phyloP scores from a whole-genome alignment of 1,284 basidiomycete genomes.

The Puccinia novopanici region DNA sequence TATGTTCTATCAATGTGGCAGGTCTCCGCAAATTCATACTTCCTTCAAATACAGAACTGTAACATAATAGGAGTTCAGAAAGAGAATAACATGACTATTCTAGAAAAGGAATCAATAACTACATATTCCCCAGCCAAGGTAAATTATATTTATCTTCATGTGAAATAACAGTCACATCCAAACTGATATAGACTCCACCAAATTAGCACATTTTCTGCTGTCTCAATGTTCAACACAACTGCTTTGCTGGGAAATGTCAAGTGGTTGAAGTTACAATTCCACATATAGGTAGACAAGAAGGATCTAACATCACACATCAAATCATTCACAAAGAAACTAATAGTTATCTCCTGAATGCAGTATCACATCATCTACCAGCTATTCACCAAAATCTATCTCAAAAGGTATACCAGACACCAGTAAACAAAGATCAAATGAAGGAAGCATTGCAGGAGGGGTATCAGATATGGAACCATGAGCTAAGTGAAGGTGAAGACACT shows the following conservation, averaged over 20 bases:
- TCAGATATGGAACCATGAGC: not conserved
- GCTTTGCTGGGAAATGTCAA: not conserved
- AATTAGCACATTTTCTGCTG: not conserved
- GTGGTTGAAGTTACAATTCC: not conserved
- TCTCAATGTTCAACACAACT: constrained; percentile 15
- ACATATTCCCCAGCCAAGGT: too few species aligned
- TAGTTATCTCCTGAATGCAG: constrained; percentile 19
- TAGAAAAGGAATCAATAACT: too few species aligned
- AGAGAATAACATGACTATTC: too few species aligned
- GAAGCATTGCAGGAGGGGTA: not conserved
- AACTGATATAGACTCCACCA: not conserved
- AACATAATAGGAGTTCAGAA: too few species aligned
- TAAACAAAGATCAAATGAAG: not conserved
- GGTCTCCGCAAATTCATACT: too few species aligned
- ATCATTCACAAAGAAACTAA: not conserved
- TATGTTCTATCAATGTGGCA: too few species aligned
- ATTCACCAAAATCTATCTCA: not conserved
- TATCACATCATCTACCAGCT: not conserved
- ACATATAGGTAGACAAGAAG: not conserved
- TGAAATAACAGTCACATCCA: too few species aligned
- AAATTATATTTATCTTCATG: not conserved
- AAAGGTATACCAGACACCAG: too few species aligned
- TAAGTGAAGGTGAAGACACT: not conserved
- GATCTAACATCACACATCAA: not conserved
- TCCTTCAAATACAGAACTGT: too few species aligned